These are phyloP conservation scores for Xerocomus minutiporus DNA, from an alignment of 1,284 basidiomycete genomes.

Conservation along the genomic window DNA sequence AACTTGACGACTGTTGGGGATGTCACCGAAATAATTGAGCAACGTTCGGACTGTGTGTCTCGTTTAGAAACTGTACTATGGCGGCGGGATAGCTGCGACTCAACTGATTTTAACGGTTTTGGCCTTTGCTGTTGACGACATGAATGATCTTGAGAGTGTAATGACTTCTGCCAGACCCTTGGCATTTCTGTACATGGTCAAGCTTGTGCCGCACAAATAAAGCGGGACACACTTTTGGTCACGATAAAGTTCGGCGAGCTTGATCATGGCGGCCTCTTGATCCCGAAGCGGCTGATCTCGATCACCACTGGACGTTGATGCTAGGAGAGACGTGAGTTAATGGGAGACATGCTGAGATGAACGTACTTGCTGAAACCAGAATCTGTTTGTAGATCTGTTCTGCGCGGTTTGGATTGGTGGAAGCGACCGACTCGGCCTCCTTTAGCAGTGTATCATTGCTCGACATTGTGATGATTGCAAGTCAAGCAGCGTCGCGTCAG, in stretches of 20 bases:
- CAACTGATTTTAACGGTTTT: conserved; percentile 96
- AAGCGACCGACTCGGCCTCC: conserved; percentile 44
- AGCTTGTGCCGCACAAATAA: background rate
- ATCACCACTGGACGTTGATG: conserved; percentile 32
- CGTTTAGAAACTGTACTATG: background rate
- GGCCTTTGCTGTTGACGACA: conserved; percentile 94
- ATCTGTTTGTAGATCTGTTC: conserved; percentile 71
- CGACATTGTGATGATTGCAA: conserved; percentile 20
- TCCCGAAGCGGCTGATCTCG: conserved; percentile 64
- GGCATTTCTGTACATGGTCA: conserved; percentile 59
- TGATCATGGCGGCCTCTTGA: conserved; percentile 84
- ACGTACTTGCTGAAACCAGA: conserved; percentile 39
- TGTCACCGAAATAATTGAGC: conserved; percentile 82
- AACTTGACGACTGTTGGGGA: conserved; percentile 71
- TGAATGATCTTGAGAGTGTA: conserved; percentile 82
- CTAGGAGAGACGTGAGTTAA: conserved; percentile 15
- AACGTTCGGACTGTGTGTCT: conserved; percentile 75
- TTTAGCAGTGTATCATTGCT: conserved; percentile 46
- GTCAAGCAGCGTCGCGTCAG: background rate
- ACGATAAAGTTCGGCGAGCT: conserved; percentile 84
- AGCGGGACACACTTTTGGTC: conserved; percentile 67
- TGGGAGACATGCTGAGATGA: background rate
- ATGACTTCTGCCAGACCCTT: conserved; percentile 85
- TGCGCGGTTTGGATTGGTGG: conserved; percentile 47
- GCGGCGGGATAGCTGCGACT: conserved; percentile 28